Evolutionary conservation across 192 early-diverging fungal species (phyloP).

Genomic region (Coemansia sp.): DNA sequence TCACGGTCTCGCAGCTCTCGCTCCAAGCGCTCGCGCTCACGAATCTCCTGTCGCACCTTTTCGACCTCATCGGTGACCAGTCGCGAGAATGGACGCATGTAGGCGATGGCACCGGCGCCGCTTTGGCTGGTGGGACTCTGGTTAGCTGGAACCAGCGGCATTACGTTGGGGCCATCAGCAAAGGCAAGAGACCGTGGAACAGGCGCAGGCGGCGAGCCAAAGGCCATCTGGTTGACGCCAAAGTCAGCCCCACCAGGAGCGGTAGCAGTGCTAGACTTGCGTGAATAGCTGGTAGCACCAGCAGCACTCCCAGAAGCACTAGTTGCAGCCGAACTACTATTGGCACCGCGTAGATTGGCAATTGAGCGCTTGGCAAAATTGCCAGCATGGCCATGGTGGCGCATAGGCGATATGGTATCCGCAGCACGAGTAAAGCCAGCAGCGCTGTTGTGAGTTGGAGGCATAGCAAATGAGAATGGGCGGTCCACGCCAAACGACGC

Average conservation of each 20-base stretch:
- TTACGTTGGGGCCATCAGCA: slow-evolving; percentile 26
- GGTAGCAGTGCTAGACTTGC: slow-evolving; percentile 20
- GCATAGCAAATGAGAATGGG: slow-evolving; percentile 39
- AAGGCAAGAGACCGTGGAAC: slow-evolving; percentile 39
- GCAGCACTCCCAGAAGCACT: not conserved
- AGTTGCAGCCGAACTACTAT: not conserved
- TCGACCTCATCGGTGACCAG: slow-evolving; percentile 66
- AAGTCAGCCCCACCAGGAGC: slow-evolving; percentile 10
- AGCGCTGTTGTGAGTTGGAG: slow-evolving; percentile 11
- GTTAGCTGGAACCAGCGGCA: not conserved
- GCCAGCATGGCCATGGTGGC: slow-evolving; percentile 23
- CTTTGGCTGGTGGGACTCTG: not conserved
- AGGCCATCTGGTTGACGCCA: slow-evolving; percentile 14
- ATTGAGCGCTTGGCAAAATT: slow-evolving; percentile 57
- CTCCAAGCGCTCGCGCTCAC: slow-evolving; percentile 68
- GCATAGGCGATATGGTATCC: slow-evolving; percentile 29
- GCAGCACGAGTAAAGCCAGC: slow-evolving; percentile 35
- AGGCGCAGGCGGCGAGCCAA: slow-evolving; percentile 54
- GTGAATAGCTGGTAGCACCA: slow-evolving; percentile 12
- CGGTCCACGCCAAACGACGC: slow-evolving; percentile 16
- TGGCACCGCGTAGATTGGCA: slow-evolving; percentile 41
- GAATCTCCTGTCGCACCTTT: slow-evolving; percentile 66
- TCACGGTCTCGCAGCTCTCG: slow-evolving; percentile 63
- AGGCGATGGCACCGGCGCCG: slow-evolving; percentile 3
- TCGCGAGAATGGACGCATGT: slow-evolving; percentile 44